phyloP scores from a whole-genome alignment of 1,284 basidiomycete genomes.

The Ustilago crameri region DNA sequence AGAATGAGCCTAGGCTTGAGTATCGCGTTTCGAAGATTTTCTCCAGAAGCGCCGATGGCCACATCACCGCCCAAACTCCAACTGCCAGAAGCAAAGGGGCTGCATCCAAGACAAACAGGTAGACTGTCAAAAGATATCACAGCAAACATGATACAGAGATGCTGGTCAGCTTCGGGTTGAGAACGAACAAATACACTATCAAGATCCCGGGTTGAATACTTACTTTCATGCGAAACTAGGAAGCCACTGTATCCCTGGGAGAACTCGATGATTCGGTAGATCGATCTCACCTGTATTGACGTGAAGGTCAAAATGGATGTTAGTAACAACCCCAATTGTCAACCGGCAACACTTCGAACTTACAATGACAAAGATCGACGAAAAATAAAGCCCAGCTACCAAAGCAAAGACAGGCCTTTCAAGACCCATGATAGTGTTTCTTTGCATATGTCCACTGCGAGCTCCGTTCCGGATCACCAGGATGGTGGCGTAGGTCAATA shows the following conservation, averaged over 20 bases:
- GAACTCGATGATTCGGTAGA: conserved; percentile 56
- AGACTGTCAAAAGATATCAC: conserved; percentile 18
- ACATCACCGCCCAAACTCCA: conserved; percentile 46
- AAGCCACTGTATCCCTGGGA: conserved; percentile 51
- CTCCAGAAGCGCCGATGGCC: conserved; percentile 41
- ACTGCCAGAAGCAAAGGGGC: conserved; percentile 48
- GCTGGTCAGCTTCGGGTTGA: too few species aligned
- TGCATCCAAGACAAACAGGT: conserved; percentile 48
- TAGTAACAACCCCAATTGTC: not conserved
- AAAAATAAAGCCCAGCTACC: conserved; percentile 32
- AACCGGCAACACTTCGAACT: conserved; percentile 1
- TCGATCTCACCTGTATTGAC: conserved; percentile 31
- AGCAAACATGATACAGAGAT: not conserved
- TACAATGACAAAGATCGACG: conserved; percentile 36
- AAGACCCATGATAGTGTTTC: conserved; percentile 19
- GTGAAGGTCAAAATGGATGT: not conserved
- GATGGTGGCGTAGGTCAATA: conserved; percentile 34
- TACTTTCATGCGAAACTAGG: conserved; percentile 46
- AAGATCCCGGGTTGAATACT: too few species aligned
- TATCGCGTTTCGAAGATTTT: conserved; percentile 27
- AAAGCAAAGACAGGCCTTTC: conserved; percentile 25
- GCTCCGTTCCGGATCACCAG: conserved; percentile 21
- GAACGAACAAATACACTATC: too few species aligned
- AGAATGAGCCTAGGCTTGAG: conserved; percentile 1
- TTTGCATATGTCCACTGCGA: not conserved